phyloP scores from a whole-genome alignment of 140 eudicot genomes.

The Cichorium intybus region DNA sequence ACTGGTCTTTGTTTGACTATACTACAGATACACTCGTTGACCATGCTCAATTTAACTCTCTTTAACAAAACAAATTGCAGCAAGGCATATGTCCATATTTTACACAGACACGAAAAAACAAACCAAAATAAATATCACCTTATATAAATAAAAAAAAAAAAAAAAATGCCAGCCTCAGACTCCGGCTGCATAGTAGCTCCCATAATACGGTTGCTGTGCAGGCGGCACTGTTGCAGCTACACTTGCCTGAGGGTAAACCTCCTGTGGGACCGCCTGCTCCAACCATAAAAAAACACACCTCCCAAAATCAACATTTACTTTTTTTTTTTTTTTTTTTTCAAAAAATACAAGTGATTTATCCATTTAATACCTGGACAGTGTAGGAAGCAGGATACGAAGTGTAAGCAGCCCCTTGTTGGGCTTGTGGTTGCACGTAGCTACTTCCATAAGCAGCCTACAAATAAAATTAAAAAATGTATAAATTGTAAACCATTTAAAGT shows the following conservation, averaged over 20 bases:
- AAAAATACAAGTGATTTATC: too few species aligned
- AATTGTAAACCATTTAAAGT: too few species aligned
- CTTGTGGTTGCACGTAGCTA: constrained; percentile 50
- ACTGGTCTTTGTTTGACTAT: too few species aligned
- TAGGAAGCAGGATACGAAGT: constrained; percentile 49
- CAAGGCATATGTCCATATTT: not conserved
- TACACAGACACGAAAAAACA: not conserved
- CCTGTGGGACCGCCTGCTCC: constrained; percentile 57
- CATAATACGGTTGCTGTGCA: constrained; percentile 56
- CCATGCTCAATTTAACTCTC: too few species aligned
- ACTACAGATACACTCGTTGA: too few species aligned
- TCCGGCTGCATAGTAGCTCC: constrained; percentile 39
- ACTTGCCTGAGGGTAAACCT: constrained; percentile 47
- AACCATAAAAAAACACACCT: not conserved
- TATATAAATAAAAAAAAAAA: too few species aligned
- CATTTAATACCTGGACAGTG: too few species aligned
- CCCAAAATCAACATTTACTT: too few species aligned
- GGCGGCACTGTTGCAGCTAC: constrained; percentile 36
- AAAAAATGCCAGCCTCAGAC: constrained; percentile 16
- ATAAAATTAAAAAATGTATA: not conserved
- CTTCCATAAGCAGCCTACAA: constrained; percentile 63
- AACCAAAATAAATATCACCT: not conserved
- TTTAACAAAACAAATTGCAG: not conserved
- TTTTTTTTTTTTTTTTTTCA: too few species aligned
- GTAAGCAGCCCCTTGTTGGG: constrained; percentile 54